Conservation (phyloP, 2,329 filamentous ascomycete genomes). For the Colletotrichum magnum region DNA sequence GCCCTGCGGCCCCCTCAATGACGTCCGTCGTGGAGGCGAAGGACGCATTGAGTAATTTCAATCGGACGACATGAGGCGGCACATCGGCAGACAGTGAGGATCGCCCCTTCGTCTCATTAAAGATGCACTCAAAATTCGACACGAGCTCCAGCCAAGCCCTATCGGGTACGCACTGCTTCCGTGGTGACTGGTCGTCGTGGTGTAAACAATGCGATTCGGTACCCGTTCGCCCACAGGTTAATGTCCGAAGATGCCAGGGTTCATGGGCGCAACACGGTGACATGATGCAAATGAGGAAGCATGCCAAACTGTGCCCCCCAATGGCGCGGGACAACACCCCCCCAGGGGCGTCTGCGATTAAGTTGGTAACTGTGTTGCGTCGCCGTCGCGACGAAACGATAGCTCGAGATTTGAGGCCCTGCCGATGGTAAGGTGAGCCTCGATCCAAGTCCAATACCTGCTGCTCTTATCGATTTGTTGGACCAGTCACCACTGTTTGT, state of each 20-base stretch:
- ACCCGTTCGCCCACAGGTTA: conserved; percentile 40
- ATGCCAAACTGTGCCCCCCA: conserved; percentile 32
- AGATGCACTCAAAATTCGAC: conserved; percentile 28
- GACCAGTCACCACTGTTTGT: too few species aligned
- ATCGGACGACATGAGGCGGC: conserved; percentile 34
- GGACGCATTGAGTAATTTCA: conserved; percentile 40
- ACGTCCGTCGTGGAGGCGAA: conserved; percentile 35
- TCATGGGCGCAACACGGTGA: conserved; percentile 27
- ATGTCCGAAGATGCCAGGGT: conserved; percentile 41
- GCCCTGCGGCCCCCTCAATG: conserved; percentile 24
- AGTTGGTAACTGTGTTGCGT: background rate
- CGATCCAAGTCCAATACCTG: conserved; percentile 8
- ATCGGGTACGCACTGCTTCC: conserved; percentile 12
- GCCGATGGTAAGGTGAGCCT: conserved; percentile 3
- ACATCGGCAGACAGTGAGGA: conserved; percentile 29
- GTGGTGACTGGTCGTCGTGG: conserved; percentile 6
- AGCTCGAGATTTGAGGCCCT: background rate
- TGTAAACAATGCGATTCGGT: conserved; percentile 35
- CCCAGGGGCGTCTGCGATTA: conserved; percentile 7
- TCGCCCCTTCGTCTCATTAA: conserved; percentile 26
- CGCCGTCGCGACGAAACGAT: conserved; percentile 1
- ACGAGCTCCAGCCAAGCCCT: conserved; percentile 30
- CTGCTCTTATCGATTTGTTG: background rate
- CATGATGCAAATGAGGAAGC: conserved; percentile 36
- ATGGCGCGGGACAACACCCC: conserved; percentile 17